Evolutionary conservation across 192 early-diverging fungal species (phyloP).

Genomic region (Umbelopsis sp.): DNA sequence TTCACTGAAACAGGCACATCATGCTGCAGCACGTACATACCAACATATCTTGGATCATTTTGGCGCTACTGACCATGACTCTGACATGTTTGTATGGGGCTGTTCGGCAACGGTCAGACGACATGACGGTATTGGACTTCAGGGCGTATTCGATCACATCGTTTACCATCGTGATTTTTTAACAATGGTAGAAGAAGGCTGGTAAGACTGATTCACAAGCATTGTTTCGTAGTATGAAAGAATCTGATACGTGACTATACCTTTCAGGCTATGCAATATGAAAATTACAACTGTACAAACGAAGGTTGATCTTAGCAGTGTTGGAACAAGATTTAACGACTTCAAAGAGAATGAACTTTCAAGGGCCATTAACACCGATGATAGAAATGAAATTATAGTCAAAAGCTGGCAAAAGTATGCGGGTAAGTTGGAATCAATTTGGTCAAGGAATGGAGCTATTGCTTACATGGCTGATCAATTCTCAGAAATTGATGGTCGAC

Average conservation of each 20-base stretch:
- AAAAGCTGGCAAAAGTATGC: slow-evolving; percentile 62
- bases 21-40: slow-evolving; percentile 83
- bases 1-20: slow-evolving; percentile 70
- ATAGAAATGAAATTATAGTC: slow-evolving; percentile 68
- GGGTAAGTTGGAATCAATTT: slow-evolving; percentile 9
- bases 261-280: slow-evolving; percentile 64
- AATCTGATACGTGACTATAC: neutral
- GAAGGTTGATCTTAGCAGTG: slow-evolving; percentile 48
- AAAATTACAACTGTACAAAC: slow-evolving; percentile 72
- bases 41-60: slow-evolving; percentile 74
- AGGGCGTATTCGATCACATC: slow-evolving; percentile 74
- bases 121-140: slow-evolving; percentile 77
- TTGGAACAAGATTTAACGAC: slow-evolving; percentile 57
- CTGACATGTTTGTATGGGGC: slow-evolving; percentile 81
- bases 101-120: slow-evolving; percentile 90
- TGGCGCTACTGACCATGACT: slow-evolving; percentile 42
- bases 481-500: slow-evolving; percentile 40
- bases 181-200: slow-evolving; percentile 83
- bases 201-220: slow-evolving; percentile 43
- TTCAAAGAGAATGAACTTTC: slow-evolving; percentile 63
- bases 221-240: neutral
- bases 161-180: slow-evolving; percentile 73
- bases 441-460: no score
- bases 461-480: neutral
- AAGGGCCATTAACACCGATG: slow-evolving; percentile 53